Base-by-base conservation (phyloP, 208 protist species). In the Naegleria fowleri region DNA sequence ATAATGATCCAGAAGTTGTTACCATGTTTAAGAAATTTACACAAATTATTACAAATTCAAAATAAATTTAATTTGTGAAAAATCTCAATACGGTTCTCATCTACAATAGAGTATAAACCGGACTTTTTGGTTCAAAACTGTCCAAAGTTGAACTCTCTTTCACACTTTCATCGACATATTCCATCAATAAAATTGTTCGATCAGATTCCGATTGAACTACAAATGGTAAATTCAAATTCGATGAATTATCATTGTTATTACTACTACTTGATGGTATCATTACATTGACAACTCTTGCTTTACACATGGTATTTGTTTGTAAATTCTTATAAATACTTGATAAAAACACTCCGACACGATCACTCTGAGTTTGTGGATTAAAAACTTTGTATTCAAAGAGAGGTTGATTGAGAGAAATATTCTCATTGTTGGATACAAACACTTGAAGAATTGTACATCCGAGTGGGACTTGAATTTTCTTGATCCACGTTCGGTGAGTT, bases 11-110 rank as follows among this genome's bases (percentile, higher is more conserved):
- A 19, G n/a, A 90, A 76, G 52, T 90, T 36, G 22, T 90, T 0
- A n/a, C 22, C 4, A 51, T 86, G 43, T 90, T 90, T 13, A 86
- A 41, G 51, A 86, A 84, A 58, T 90, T 90, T 36, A 76, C 41
- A 58, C 5, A 90, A 58, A 58, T 90, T 58, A 51, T 90, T 15
- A 29, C 25, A 67, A 67, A 67, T 15, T 15, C 55, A 67, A 67
- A 67, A 48, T 48, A 48, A 48, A 48, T 48, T 48, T 48, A 48
- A 48, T 48, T 48, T 1, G 43, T 48, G 43, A 48, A 48, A 48
- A 48, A 9, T 48, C 1, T 48, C 43, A 48, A 7, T 7, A 9
- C 43, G 7, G 5, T 7, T 48, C 43, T 48, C 43, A 67, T 67
- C 22, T 67, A 67, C 22, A 67, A 67, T 67, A 67, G 22, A 67